These are phyloP conservation scores for Tetradesmus obliquus DNA, from an alignment of 139 green algal genomes.

Conservation along the genomic window DNA sequence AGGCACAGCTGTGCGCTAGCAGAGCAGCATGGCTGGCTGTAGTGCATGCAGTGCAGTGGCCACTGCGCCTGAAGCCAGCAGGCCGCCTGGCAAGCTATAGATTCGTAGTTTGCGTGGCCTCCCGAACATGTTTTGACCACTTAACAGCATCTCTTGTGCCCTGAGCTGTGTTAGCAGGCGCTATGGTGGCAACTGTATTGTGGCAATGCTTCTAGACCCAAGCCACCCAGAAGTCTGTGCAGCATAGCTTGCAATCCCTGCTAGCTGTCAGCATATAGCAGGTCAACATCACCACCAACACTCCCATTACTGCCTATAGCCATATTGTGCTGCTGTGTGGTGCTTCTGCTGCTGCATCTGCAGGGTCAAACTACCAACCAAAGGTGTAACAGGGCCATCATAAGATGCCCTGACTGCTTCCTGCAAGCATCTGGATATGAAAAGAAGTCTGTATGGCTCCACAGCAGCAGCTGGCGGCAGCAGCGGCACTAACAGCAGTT, in stretches of 20 bases:
- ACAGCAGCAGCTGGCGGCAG: conserved; percentile 7
- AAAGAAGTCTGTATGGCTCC: conserved; percentile 14
- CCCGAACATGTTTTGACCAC: neutral
- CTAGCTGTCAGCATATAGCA: neutral
- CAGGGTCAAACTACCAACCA: conserved; percentile 5
- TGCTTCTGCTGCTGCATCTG: neutral
- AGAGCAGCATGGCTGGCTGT: neutral
- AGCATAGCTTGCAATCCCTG: neutral
- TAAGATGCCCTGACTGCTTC: neutral
- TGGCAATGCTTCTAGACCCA: neutral
- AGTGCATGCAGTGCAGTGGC: neutral
- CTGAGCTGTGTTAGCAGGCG: neutral
- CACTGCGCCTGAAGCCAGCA: neutral
- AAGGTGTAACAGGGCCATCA: conserved; percentile 24
- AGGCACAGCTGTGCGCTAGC: neutral
- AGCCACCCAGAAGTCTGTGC: neutral
- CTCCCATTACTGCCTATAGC: neutral
- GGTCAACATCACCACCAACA: neutral
- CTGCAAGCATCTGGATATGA: conserved; percentile 29
- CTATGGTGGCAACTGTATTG: neutral
- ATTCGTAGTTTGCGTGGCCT: neutral
- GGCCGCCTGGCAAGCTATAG: neutral
- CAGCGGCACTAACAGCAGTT: conserved; percentile 1
- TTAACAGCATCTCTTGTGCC: neutral
- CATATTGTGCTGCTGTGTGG: neutral